A percentile compares a stretch with the other conserved stretches of the same genome.
Conservation (phyloP, 345 rosid species). For the Diplotaxis tenuifolia region DNA sequence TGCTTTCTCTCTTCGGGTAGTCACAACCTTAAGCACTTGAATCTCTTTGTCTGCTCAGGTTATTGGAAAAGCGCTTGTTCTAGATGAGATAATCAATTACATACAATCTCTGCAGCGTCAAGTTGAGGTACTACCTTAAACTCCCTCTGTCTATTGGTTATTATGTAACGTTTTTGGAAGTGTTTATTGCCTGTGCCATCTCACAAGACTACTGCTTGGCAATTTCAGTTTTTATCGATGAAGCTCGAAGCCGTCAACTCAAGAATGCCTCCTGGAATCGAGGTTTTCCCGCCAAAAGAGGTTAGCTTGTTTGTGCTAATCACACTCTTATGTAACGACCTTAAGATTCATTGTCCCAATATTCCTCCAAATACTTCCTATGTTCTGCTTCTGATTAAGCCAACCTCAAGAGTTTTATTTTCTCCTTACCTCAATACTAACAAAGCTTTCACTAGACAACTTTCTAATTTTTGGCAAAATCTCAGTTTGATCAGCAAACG, state of each 20-base stretch:
- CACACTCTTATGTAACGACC: not conserved
- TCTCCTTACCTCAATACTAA: not conserved
- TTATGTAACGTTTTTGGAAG: not conserved
- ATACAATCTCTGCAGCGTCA: constrained; percentile 85
- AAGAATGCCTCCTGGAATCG: constrained; percentile 60
- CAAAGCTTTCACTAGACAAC: not conserved
- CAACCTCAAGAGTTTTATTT: not conserved
- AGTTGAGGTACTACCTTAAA: constrained; percentile 66
- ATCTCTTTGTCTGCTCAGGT: constrained; percentile 47
- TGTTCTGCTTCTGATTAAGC: too few species aligned
- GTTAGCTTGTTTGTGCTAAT: constrained; percentile 33
- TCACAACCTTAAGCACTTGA: not conserved
- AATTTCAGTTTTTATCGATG: constrained; percentile 83
- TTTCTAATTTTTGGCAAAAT: not conserved
- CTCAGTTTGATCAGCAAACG: constrained; percentile 68
- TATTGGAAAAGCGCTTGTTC: constrained; percentile 86
- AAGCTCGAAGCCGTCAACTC: constrained; percentile 88
- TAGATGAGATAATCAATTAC: constrained; percentile 91
- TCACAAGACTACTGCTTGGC: not conserved
- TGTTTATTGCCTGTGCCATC: not conserved
- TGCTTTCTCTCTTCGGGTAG: constrained; percentile 9
- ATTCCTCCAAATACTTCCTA: not conserved
- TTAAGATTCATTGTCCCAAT: not conserved
- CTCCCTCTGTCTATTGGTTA: not conserved
- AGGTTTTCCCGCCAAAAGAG: constrained; percentile 72